phyloP scores from a whole-genome alignment of 1,284 basidiomycete species.

The Cutaneotrichosporon sp. region DNA sequence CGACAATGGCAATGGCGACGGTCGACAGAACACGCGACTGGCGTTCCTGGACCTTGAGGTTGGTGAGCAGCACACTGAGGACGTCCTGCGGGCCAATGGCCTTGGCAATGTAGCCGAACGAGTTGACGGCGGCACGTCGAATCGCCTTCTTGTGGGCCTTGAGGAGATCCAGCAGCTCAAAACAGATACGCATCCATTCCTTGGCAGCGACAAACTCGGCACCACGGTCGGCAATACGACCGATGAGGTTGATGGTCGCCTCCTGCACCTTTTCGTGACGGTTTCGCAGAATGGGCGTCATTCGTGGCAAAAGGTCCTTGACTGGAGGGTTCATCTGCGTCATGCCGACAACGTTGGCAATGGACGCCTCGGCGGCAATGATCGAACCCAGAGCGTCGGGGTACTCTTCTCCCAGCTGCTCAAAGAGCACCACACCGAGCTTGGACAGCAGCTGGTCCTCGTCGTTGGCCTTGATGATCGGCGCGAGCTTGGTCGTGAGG shows the following conservation, averaged over 20 bases:
- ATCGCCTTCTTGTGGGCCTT: slow-evolving; percentile 99
- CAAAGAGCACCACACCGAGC: slow-evolving; percentile 93
- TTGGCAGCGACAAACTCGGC: slow-evolving; percentile 94
- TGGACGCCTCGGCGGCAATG: slow-evolving; percentile 95
- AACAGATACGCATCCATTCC: slow-evolving; percentile 99
- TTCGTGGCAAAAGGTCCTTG: slow-evolving; percentile 94
- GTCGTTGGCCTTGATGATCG: slow-evolving; percentile 97
- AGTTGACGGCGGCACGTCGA: slow-evolving; percentile 96
- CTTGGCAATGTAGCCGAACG: slow-evolving; percentile 99
- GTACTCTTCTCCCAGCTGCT: slow-evolving; percentile 98
- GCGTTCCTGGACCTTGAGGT: slow-evolving; percentile 95
- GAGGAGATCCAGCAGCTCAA: slow-evolving; percentile 91
- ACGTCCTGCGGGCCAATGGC: slow-evolving; percentile 99
- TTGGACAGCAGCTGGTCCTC: slow-evolving; percentile 95
- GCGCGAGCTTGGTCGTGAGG: slow-evolving; percentile 85
- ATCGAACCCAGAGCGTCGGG: slow-evolving; percentile 98
- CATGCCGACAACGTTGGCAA: slow-evolving; percentile 99
- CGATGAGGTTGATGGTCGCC: slow-evolving; percentile 98
- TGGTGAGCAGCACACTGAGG: slow-evolving; percentile 89
- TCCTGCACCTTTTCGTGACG: slow-evolving; percentile 99
- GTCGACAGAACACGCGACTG: slow-evolving; percentile 98
- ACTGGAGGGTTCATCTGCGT: slow-evolving; percentile 99
- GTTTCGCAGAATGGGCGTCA: slow-evolving; percentile 98
- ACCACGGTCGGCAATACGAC: slow-evolving; percentile 97
- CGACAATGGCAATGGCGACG: slow-evolving; percentile 92